These are phyloP conservation scores for Fragaria iinumae DNA, from an alignment of 306 rosid genomes.

Conservation along the genomic window DNA sequence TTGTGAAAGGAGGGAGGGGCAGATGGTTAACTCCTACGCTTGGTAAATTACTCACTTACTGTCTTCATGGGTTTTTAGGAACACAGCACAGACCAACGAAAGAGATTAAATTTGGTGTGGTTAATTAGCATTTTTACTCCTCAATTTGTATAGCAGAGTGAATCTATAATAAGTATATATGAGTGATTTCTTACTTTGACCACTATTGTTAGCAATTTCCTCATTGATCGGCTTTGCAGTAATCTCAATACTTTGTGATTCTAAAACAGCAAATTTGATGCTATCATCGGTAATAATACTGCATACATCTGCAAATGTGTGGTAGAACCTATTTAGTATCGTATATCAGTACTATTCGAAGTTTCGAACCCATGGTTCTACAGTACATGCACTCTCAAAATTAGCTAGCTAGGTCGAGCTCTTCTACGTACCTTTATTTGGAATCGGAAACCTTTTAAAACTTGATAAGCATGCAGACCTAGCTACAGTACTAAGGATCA, in stretches of 20 bases:
- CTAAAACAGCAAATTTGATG: background rate
- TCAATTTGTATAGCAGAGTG: constrained; percentile 11
- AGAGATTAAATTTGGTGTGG: background rate
- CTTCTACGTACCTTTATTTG: too few relatives aligned
- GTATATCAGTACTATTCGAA: too few relatives aligned
- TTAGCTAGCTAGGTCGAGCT: too few relatives aligned
- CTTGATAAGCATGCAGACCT: too few relatives aligned
- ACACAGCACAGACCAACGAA: background rate
- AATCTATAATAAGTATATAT: background rate
- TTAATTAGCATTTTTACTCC: background rate
- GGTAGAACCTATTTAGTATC: too few relatives aligned
- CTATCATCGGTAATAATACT: background rate
- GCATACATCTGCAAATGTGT: background rate
- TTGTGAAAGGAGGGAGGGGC: constrained; percentile 11
- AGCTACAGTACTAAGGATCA: too few relatives aligned
- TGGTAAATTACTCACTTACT: background rate
- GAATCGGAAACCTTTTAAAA: too few relatives aligned
- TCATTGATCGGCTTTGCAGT: background rate
- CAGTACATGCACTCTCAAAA: too few relatives aligned
- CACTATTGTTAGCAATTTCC: background rate
- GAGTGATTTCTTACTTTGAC: background rate
- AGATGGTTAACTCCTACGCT: background rate
- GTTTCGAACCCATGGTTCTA: too few relatives aligned
- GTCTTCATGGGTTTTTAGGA: background rate
- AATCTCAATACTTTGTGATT: background rate